These are phyloP conservation scores for Megacollybia marginata DNA, from an alignment of 768 basidiomycete genomes.

Conservation along the genomic window DNA sequence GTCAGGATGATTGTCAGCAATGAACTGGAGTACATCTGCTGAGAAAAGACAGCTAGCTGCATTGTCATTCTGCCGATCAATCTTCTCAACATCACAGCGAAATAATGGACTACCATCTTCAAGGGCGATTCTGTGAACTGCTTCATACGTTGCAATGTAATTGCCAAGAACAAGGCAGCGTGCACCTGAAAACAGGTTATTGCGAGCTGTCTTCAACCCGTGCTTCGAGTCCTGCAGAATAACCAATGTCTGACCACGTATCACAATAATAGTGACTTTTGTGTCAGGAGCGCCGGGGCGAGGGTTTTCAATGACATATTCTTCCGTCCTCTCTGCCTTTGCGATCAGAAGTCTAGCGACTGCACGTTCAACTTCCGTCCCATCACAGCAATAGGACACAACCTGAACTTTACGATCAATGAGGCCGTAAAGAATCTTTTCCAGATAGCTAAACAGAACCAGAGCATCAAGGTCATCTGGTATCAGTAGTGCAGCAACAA, in stretches of 20 bases:
- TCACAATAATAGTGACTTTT: no score
- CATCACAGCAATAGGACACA: constrained; percentile 27
- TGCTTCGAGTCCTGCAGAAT: constrained; percentile 28
- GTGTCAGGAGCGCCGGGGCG: no score
- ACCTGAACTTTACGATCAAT: constrained; percentile 14
- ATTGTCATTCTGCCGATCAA: constrained; percentile 23
- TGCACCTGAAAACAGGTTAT: constrained; percentile 26
- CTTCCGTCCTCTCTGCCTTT: constrained; percentile 2
- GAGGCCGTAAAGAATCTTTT: constrained; percentile 18
- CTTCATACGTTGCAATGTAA: constrained; percentile 8
- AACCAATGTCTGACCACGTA: constrained; percentile 10
- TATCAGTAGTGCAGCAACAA: constrained; percentile 22
- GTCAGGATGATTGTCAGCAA: constrained; percentile 18
- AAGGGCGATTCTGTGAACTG: constrained; percentile 13
- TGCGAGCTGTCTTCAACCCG: constrained; percentile 21
- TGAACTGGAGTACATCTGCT: constrained; percentile 19
- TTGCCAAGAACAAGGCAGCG: constrained; percentile 18
- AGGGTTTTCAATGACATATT: neutral
- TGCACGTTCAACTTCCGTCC: constrained; percentile 24
- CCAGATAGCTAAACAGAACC: constrained; percentile 1
- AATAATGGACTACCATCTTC: constrained; percentile 14
- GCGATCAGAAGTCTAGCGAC: constrained; percentile 13
- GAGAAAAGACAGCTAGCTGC: constrained; percentile 30
- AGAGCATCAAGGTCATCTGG: constrained; percentile 13
- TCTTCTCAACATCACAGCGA: constrained; percentile 3